Percentiles rank a stretch among this genome's conserved stretches.
Evolutionary conservation across 2,329 filamentous ascomycete genomes (phyloP).

Genomic region (Huntiella moniliformis): DNA sequence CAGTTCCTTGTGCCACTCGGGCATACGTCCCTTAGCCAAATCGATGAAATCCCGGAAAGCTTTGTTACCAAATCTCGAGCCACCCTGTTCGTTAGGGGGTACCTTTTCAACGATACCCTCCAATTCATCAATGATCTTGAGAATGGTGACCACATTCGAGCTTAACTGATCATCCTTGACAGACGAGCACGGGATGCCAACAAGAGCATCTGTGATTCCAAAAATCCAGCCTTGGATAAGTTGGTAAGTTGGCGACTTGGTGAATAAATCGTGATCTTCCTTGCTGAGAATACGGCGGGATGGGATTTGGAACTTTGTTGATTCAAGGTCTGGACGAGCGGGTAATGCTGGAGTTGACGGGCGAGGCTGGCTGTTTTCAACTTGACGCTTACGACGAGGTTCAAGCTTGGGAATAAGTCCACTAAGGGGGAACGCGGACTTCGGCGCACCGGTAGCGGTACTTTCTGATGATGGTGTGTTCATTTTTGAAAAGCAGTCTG

Average conservation of each 20-base stretch:
- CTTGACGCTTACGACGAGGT: slow-evolving; percentile 36
- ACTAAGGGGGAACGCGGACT: slow-evolving; percentile 18
- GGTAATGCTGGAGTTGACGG: slow-evolving; percentile 62
- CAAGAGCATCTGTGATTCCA: slow-evolving; percentile 62
- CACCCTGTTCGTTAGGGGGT: slow-evolving; percentile 69
- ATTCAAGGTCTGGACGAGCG: slow-evolving; percentile 35
- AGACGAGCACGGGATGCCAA: slow-evolving; percentile 48
- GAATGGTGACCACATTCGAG: slow-evolving; percentile 40
- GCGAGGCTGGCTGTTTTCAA: slow-evolving; percentile 38
- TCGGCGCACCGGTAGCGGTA: too few species aligned
- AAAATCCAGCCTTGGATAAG: slow-evolving; percentile 76
- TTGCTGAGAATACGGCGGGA: slow-evolving; percentile 63
- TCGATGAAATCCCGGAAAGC: slow-evolving; percentile 71
- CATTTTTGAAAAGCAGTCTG: neutral
- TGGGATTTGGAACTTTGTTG: slow-evolving; percentile 45
- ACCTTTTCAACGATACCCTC: slow-evolving; percentile 46
- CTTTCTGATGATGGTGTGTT: neutral
- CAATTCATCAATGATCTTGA: slow-evolving; percentile 51
- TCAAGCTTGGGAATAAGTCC: slow-evolving; percentile 48
- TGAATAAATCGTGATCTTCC: slow-evolving; percentile 64
- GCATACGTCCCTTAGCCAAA: slow-evolving; percentile 36
- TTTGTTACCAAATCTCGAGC: slow-evolving; percentile 88
- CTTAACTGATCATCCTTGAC: slow-evolving; percentile 38
- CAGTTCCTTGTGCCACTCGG: slow-evolving; percentile 44
- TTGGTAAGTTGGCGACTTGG: slow-evolving; percentile 53